Conservation (phyloP, 371 early-diverging fungal genomes). For the Umbelopsis sp. region DNA sequence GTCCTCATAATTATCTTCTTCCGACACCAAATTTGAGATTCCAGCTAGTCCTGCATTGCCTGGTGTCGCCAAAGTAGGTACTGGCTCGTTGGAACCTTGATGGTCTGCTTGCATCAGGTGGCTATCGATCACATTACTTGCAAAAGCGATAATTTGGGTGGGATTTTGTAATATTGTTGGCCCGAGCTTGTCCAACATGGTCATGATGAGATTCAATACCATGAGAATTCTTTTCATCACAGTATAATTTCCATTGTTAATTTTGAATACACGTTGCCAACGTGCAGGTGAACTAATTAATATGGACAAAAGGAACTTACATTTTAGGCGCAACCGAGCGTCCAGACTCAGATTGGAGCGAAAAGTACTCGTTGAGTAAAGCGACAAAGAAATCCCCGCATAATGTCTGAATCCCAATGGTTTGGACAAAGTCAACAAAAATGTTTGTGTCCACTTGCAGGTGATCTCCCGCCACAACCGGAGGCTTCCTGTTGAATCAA, state of each 20-base stretch:
- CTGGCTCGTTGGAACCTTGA: not conserved
- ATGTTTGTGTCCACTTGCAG: constrained; percentile 57
- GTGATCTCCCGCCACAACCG: constrained; percentile 49
- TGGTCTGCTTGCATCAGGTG: constrained; percentile 14
- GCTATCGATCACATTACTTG: constrained; percentile 66
- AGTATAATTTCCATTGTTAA: constrained; percentile 6
- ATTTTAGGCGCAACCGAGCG: constrained; percentile 38
- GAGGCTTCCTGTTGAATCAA: constrained; percentile 21
- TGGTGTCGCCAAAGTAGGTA: not conserved
- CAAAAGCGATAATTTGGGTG: constrained; percentile 79
- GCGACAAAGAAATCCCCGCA: constrained; percentile 78
- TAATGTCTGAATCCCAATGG: constrained; percentile 55
- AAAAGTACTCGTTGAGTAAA: constrained; percentile 73
- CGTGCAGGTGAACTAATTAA: constrained; percentile 23
- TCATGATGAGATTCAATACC: constrained; percentile 61
- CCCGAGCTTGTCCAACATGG: constrained; percentile 72
- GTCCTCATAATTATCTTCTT: constrained; percentile 36
- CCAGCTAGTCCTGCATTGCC: constrained; percentile 25
- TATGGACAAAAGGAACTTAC: constrained; percentile 32
- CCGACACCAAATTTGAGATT: constrained; percentile 38
- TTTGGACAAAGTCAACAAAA: constrained; percentile 65
- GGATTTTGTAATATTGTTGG: constrained; percentile 77
- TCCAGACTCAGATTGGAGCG: constrained; percentile 38
- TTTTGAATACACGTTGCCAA: constrained; percentile 13
- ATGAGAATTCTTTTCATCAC: constrained; percentile 47